Base-by-base conservation (phyloP, 192 early-diverging fungal species). In the Pecoramyces ruminantium region DNA sequence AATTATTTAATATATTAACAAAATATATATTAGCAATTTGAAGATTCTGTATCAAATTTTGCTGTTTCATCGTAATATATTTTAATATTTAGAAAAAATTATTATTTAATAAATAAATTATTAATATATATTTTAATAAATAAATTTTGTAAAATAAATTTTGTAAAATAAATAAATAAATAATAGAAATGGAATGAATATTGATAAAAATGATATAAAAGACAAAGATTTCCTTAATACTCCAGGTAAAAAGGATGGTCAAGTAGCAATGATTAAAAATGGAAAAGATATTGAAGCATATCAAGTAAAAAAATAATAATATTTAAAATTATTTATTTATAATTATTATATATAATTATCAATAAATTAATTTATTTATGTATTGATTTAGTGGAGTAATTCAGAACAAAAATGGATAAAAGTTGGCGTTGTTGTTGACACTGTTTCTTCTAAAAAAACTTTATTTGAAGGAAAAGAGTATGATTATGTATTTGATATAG, bases 401-500 rank as follows among this genome's bases (percentile, higher is more conserved):
- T 83, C 84, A 15, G 82, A 84, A 16, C 84, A 85, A 15, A 79
- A 83, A 29, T 99, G 98, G 98, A 51, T 83, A 30, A 96, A 97
- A 81, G 88, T 98, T 38, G 98, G 98, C 15, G 92, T 95, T 30
- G 96, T 99, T 0, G 96, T 97, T 0, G 96, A 98, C 86, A 92
- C 95, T 5, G 91, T 92, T 40, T 95, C 93, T 6, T 86, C 87
- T 14, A 83, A 88, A 13, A 98, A 96, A 84, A 92, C 95, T 82
- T 82, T 93, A 29, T 95, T 92, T 83, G 87, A 91, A 9, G 96
- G 97, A 30, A 87, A 88, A 77, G 96, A 98, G 82, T 99, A 99
- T 84, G 98, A 99, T 86, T 96, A 94, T 84, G 94, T 99, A 30
- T 99, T 99, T 88, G 96, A 97, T 83, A 94, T 99, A 28, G 97